Conservation (phyloP, 176 grass and related monocot genomes). For the Aegilops bicornis region DNA sequence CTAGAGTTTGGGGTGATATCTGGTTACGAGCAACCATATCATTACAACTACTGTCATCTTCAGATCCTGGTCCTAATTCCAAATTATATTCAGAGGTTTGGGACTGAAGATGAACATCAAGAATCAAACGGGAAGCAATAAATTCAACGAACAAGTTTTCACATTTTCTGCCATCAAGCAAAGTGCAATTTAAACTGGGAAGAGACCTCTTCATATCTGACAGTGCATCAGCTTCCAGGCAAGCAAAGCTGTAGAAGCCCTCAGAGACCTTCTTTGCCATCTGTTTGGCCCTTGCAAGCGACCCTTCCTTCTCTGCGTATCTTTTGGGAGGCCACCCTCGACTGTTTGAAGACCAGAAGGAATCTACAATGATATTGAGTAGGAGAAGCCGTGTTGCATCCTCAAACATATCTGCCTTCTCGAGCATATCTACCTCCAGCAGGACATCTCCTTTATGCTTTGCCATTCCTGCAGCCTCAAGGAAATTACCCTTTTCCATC, state of each 20-base stretch:
- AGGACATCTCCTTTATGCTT: slow-evolving; percentile 51
- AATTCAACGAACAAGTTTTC: slow-evolving; percentile 39
- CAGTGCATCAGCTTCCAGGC: slow-evolving; percentile 48
- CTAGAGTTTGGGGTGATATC: slow-evolving; percentile 46
- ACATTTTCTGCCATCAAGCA: slow-evolving; percentile 44
- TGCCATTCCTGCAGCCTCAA: slow-evolving; percentile 61
- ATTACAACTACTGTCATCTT: slow-evolving; percentile 20
- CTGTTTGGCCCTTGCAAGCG: slow-evolving; percentile 50
- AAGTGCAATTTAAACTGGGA: slow-evolving; percentile 21
- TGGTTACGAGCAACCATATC: slow-evolving; percentile 33
- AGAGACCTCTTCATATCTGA: slow-evolving; percentile 40
- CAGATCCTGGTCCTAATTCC: slow-evolving; percentile 25
- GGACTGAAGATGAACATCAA: slow-evolving; percentile 56
- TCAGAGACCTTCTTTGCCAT: slow-evolving; percentile 41
- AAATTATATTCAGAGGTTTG: slow-evolving; percentile 22
- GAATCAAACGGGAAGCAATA: slow-evolving; percentile 46
- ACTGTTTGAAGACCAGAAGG: slow-evolving; percentile 58
- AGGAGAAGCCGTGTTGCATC: slow-evolving; percentile 51
- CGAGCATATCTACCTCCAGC: slow-evolving; percentile 59
- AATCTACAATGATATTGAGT: slow-evolving; percentile 39
- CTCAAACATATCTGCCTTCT: slow-evolving; percentile 54
- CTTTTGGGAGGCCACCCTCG: slow-evolving; percentile 67
- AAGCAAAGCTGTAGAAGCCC: slow-evolving; percentile 42
- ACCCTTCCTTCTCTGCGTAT: slow-evolving; percentile 46
- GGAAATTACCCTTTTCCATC: slow-evolving; percentile 67